Base-by-base conservation (phyloP, 495 filamentous ascomycete species). In the Neurospora sp. region DNA sequence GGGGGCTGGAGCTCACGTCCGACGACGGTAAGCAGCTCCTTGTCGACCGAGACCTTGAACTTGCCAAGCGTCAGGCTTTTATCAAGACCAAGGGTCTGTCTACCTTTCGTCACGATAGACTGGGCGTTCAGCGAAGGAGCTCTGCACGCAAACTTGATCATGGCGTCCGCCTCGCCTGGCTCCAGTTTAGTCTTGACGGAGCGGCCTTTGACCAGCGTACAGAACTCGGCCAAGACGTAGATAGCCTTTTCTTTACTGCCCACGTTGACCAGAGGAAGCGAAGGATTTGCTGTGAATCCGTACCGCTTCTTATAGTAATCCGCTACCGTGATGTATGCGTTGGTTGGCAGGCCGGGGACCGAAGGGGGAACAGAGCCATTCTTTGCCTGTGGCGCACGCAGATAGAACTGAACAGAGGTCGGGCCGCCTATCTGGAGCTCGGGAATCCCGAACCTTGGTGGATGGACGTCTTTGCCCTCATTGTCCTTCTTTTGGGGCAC, bases 81-180 rank as follows among this genome's bases (percentile, higher is more conserved):
- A 44, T 86, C 83, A 18, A 85, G 76, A 20, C 75, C 79, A 12
- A 84, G 76, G 20, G 79, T 71, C n/a, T 77, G 11, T 69, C 81
- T 84, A 23, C 89, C 92, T 10, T 85, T 81, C 1, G 77, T 84
- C 2, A 87, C 82, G 76, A 97, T 91, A 0, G 90, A 91, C 20
- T 82, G 72, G 0, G 91, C 92, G 76, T 96, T 96, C 42, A 85
- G 81, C 0, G 81, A 84, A 0, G 93, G 92, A 11, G 81, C 80
- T 14, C 92, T 87, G 41, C 90, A 91, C 1, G 93, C 90, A 78
- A 94, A 92, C 2, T 76, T 78, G 27, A 93, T 86, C 91, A 95
- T 95, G 0, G 79, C 70, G 0, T 84, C 79, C 0, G 89, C 91
- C 76, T 93, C 92, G 0, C 82, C 78, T 0, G 84, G 80, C 16